Evolutionary conservation across 768 basidiomycete genomes (phyloP).

Genomic region (Boletus eberwhitei): DNA sequence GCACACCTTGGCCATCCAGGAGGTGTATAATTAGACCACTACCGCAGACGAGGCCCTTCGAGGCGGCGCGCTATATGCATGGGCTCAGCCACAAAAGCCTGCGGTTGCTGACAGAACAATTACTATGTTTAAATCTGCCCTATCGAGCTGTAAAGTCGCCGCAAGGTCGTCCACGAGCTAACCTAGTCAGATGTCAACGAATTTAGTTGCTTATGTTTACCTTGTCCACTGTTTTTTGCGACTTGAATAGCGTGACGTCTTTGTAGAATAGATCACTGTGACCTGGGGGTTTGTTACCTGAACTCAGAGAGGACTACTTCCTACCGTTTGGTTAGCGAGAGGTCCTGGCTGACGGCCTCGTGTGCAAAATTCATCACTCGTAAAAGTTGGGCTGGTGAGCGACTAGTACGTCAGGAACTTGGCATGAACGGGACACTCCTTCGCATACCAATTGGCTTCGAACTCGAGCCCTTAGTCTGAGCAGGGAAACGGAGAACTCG

Average conservation of each 20-base stretch:
- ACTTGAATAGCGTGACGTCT: constrained; percentile 74
- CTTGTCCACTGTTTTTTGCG: constrained; percentile 74
- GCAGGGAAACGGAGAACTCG: constrained; percentile 38
- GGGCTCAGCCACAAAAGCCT: constrained; percentile 6
- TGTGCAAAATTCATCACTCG: constrained; percentile 66
- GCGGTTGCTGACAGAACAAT: background rate
- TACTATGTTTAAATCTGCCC: constrained; percentile 81
- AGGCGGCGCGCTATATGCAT: constrained; percentile 66
- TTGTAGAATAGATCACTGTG: constrained; percentile 85
- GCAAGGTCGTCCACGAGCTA: constrained; percentile 90
- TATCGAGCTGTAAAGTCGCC: constrained; percentile 69
- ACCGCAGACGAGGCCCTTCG: constrained; percentile 86
- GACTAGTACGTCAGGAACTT: background rate
- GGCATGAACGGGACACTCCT: background rate
- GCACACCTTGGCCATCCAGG: constrained; percentile 48
- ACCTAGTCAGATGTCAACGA: background rate
- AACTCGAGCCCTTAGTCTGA: constrained; percentile 34
- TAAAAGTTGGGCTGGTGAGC: constrained; percentile 59
- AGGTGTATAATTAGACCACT: constrained; percentile 58
- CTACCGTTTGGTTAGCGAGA: constrained; percentile 66
- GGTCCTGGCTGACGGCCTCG: constrained; percentile 52
- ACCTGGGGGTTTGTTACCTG: constrained; percentile 1
- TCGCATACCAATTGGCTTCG: constrained; percentile 40
- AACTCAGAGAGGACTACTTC: constrained; percentile 2
- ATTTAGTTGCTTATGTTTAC: constrained; percentile 37